Percentiles rank a stretch among this genome's conserved stretches.
These are phyloP conservation scores for Rhizopogon vesiculosus DNA, from an alignment of 768 basidiomycete species.

Conservation along the genomic window DNA sequence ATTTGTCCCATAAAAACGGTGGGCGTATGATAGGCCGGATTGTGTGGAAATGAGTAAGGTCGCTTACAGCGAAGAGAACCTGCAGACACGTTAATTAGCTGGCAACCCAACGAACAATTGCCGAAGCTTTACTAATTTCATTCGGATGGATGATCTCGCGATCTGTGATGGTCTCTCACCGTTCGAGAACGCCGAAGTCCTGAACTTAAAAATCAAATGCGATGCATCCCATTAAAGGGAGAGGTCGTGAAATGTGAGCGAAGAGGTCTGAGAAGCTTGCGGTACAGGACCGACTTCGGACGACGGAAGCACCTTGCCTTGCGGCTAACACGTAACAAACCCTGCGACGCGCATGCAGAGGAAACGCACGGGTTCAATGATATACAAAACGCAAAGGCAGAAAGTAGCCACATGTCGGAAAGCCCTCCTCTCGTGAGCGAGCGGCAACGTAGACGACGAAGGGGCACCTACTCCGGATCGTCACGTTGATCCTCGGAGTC, in stretches of 20 bases:
- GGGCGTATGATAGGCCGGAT: slow-evolving; percentile 11
- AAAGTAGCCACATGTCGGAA: neutral
- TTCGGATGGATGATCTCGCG: slow-evolving; percentile 10
- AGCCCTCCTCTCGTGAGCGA: neutral
- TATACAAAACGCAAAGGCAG: neutral
- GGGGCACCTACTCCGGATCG: neutral
- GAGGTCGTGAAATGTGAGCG: slow-evolving; percentile 20
- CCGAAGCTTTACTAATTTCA: slow-evolving; percentile 31
- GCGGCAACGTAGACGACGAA: neutral
- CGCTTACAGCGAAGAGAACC: slow-evolving; percentile 24
- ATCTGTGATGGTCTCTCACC: slow-evolving; percentile 6
- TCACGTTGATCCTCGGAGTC: slow-evolving; percentile 3
- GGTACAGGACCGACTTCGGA: slow-evolving; percentile 1
- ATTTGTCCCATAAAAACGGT: slow-evolving; percentile 20
- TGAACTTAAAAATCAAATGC: slow-evolving; percentile 25
- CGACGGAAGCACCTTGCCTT: neutral
- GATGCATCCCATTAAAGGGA: slow-evolving; percentile 18
- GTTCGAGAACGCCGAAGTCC: slow-evolving; percentile 19
- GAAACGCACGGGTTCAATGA: neutral
- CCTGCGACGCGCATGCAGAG: neutral
- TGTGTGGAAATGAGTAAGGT: slow-evolving; percentile 24
- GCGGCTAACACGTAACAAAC: slow-evolving; percentile 3
- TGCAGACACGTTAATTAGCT: slow-evolving; percentile 19
- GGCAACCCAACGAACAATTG: slow-evolving; percentile 22
- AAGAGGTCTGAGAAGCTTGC: slow-evolving; percentile 5